Evolutionary conservation across 2,329 filamentous ascomycete species (phyloP), one percentile per base, ranked within the genome.

Genomic region (Pseudocercospora crystallina): DNA sequence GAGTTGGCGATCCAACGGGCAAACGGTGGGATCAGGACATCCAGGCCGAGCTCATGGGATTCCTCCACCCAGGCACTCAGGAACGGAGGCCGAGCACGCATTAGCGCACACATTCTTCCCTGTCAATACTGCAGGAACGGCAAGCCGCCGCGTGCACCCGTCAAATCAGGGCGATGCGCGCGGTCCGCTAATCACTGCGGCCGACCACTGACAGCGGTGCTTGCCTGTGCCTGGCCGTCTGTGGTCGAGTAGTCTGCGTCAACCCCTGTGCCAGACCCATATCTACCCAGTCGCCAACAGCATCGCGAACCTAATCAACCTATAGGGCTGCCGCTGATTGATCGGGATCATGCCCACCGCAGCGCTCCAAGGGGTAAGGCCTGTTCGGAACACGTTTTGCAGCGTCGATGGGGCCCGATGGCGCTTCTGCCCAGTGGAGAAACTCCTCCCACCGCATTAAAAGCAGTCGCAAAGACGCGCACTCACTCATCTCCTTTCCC

Each of bases 401-500:
- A 49, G 43, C 43, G 42, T 45, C 43, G 44, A 51, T 51, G 43
- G 41, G 33, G 30, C 43, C 42, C 47, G 43, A 47, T 48, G 31
- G 35, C 39, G 42, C 37, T 49, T 49, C 43, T 45, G 47, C 47
- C 30, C 39, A 29, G 49, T 53, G 46, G 51, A 43, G 45, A 41
- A 39, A 20, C 12, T 26, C 45, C 46, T 32, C 36, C 48, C 45
- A 26, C 30, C 31, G 31, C 45, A 47, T 57, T 32, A 75, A 76
- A 26, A 49, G 45, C 37, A 59, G 73, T 72, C 14, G 71, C 71
- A 10, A 53, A 74, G 47, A 51, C 59, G 62, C 59, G 55, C 59
- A 42, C 36, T 41, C 41, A 34, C 30, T 53, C 47, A 46, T 49
- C 44, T 52, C 49, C 50, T 50, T 50, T 56, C 51, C 51, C 49